Conservation (phyloP, 2,329 filamentous ascomycete species). For the Aureobasidium sp. region DNA sequence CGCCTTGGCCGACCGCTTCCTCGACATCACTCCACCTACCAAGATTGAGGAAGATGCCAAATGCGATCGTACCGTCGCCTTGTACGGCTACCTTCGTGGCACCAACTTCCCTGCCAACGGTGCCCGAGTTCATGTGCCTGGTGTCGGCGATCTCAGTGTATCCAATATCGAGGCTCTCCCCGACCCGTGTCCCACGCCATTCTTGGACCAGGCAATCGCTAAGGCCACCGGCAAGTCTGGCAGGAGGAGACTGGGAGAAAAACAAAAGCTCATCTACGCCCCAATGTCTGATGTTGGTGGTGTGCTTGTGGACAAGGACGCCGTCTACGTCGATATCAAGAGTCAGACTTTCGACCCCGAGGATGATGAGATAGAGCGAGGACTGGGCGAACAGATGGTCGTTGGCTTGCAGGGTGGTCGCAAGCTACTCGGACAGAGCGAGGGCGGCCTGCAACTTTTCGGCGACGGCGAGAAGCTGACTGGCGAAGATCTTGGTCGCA, state of each 20-base stretch:
- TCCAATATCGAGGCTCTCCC: constrained; percentile 77
- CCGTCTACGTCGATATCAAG: constrained; percentile 77
- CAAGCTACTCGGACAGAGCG: constrained; percentile 70
- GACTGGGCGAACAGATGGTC: constrained; percentile 93
- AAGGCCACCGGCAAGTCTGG: constrained; percentile 77
- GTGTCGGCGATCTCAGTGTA: constrained; percentile 81
- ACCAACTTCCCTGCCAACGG: constrained; percentile 85
- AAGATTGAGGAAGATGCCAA: constrained; percentile 80
- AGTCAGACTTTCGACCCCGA: constrained; percentile 64
- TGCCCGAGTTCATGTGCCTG: constrained; percentile 84
- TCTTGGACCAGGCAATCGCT: constrained; percentile 76
- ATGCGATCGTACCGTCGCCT: constrained; percentile 80
- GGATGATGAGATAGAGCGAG: constrained; percentile 59
- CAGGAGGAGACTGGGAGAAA: constrained; percentile 77
- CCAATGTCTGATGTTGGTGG: constrained; percentile 98
- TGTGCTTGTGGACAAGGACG: constrained; percentile 92
- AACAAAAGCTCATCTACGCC: constrained; percentile 91
- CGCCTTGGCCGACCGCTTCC: constrained; percentile 82
- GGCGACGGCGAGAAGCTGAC: constrained; percentile 63
- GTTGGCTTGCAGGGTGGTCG: constrained; percentile 79
- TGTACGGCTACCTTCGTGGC: constrained; percentile 89
- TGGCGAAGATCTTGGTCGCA: constrained; percentile 43
- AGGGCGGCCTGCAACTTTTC: constrained; percentile 79
- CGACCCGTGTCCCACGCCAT: constrained; percentile 90
- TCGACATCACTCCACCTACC: constrained; percentile 90